These are phyloP conservation scores for Cercospora beticola DNA, from an alignment of 2,329 filamentous ascomycete species.

Conservation along the genomic window DNA sequence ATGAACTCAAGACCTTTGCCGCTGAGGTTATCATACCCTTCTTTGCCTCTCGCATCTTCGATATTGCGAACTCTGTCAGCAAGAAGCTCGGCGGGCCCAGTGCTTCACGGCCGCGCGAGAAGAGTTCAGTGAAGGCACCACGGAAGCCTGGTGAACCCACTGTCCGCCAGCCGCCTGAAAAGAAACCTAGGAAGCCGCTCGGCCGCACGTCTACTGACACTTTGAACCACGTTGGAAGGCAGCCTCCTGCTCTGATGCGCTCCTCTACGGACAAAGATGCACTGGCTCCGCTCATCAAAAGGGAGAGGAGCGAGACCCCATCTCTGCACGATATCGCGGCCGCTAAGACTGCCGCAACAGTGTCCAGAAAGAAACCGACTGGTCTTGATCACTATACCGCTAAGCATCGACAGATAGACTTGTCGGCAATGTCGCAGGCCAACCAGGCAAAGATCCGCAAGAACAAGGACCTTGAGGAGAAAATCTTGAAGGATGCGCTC, in stretches of 20 bases:
- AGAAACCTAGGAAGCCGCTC: conserved; percentile 53
- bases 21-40: conserved; percentile 79
- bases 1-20: conserved; percentile 73
- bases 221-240: conserved; percentile 53
- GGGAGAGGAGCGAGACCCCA: conserved; percentile 64
- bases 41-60: conserved; percentile 73
- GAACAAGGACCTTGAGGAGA: conserved; percentile 62
- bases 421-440: conserved; percentile 53
- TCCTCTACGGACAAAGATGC: conserved; percentile 60
- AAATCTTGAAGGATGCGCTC: conserved; percentile 69
- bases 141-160: conserved; percentile 44
- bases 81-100: conserved; percentile 73
- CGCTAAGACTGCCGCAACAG: conserved; percentile 23
- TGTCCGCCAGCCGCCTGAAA: conserved; percentile 39
- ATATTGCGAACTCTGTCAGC: conserved; percentile 68
- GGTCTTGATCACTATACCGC: conserved; percentile 29
- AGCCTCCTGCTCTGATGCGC: conserved; percentile 64
- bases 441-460: conserved; percentile 62
- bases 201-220: conserved; percentile 62
- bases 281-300: conserved; percentile 62
- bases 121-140: conserved; percentile 45
- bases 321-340: conserved; percentile 50
- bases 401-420: conserved; percentile 53
- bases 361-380: conserved; percentile 42
- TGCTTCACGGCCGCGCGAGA: conserved; percentile 57